A percentile compares a stretch with the other conserved stretches of the same genome.
phyloP scores from a whole-genome alignment of 371 early-diverging fungal genomes.

The Mortierella sp. region DNA sequence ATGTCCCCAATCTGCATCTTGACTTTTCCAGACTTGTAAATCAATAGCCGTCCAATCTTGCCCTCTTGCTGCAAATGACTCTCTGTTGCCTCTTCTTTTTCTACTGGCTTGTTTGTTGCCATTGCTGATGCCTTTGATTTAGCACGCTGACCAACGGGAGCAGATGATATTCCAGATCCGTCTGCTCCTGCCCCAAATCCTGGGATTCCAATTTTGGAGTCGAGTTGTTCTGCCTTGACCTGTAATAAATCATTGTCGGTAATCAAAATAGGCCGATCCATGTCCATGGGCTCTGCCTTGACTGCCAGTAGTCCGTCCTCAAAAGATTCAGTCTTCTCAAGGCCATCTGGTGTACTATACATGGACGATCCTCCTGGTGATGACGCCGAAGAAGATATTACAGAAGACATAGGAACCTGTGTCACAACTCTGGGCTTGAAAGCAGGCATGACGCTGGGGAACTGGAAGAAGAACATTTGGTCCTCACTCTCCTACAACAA shows the following conservation, averaged over 20 bases:
- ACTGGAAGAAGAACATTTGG: conserved; percentile 55
- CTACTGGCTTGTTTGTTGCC: conserved; percentile 1
- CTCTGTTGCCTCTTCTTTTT: conserved; percentile 49
- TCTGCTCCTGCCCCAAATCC: conserved; percentile 15
- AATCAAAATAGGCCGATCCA: conserved; percentile 40
- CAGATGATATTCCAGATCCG: conserved; percentile 15
- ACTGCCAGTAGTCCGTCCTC: conserved; percentile 40
- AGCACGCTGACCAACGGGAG: conserved; percentile 48
- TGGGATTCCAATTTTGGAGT: conserved; percentile 14
- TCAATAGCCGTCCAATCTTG: conserved; percentile 73
- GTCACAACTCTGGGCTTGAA: conserved; percentile 46
- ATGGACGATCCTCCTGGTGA: conserved; percentile 13
- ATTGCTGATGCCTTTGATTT: conserved; percentile 25
- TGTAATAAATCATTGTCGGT: conserved; percentile 11
- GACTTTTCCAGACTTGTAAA: conserved; percentile 81
- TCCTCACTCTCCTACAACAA: conserved; percentile 27
- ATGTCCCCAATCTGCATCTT: conserved; percentile 77
- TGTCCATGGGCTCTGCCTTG: conserved; percentile 49
- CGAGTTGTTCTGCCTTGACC: conserved; percentile 40
- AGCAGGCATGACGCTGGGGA: conserved; percentile 52
- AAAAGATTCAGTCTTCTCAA: conserved; percentile 24
- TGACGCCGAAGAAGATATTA: conserved; percentile 25
- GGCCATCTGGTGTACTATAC: conserved; percentile 33
- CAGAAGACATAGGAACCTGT: conserved; percentile 24
- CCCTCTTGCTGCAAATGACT: conserved; percentile 62